Evolutionary conservation across 2,329 filamentous ascomycete genomes (phyloP).

Genomic region (Aspergillus thermomutatus): DNA sequence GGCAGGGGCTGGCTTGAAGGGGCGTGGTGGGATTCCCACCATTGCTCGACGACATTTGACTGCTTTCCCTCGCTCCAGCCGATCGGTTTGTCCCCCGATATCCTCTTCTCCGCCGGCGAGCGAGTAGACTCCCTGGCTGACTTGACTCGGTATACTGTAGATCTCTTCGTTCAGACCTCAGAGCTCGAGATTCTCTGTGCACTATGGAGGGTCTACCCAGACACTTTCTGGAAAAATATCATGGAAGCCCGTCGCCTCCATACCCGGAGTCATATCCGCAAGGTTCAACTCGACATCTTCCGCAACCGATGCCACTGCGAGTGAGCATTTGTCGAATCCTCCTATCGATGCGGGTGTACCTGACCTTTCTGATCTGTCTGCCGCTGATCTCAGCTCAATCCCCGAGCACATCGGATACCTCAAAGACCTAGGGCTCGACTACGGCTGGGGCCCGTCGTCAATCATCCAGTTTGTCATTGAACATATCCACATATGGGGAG

Average conservation of each 20-base stretch:
- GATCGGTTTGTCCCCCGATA: conserved; percentile 32
- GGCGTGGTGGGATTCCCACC: conserved; percentile 44
- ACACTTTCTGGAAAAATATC: conserved; percentile 18
- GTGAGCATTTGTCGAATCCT: background rate
- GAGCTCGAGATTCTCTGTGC: conserved; percentile 18
- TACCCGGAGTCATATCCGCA: conserved; percentile 23
- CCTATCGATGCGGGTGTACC: conserved; percentile 5
- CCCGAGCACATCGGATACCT: conserved; percentile 80
- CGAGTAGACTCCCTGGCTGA: conserved; percentile 10
- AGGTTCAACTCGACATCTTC: conserved; percentile 40
- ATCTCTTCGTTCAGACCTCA: conserved; percentile 34
- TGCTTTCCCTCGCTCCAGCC: conserved; percentile 26
- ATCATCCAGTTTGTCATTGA: conserved; percentile 74
- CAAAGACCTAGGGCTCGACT: conserved; percentile 78
- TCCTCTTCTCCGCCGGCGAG: background rate
- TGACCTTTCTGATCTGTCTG: conserved; percentile 23
- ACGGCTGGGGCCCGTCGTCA: conserved; percentile 74
- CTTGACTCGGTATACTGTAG: conserved; percentile 20
- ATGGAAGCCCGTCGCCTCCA: conserved; percentile 22
- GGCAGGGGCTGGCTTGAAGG: conserved; percentile 52
- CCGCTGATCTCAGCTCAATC: conserved; percentile 50
- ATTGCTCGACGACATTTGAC: conserved; percentile 27
- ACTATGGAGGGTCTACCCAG: conserved; percentile 18
- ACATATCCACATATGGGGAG: conserved; percentile 72
- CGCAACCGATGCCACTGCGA: conserved; percentile 11